Conservation (phyloP, 2,329 filamentous ascomycete genomes). For the Pseudocercospora fuligena region DNA sequence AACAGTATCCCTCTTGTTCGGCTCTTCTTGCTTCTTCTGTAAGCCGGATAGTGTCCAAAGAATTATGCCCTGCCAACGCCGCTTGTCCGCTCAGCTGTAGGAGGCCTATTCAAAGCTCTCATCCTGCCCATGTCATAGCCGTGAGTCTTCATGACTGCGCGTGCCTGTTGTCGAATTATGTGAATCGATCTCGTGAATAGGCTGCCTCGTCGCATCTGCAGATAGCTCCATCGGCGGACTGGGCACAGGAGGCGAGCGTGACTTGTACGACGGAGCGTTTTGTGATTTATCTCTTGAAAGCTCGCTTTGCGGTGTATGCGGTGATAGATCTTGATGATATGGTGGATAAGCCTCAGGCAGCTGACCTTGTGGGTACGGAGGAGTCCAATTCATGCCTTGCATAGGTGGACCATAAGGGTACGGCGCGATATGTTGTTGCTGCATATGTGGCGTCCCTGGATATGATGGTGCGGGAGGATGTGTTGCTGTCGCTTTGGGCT, state of each 20-base stretch:
- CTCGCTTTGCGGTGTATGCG: not conserved
- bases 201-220: not conserved
- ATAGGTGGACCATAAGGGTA: constrained; percentile 15
- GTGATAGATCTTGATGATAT: constrained; percentile 5
- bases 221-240: constrained; percentile 7
- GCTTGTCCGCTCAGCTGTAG: too few relatives aligned
- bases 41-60: too few relatives aligned
- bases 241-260: not conserved
- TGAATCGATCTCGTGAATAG: not conserved
- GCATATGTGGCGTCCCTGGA: constrained; percentile 13
- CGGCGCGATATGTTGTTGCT: constrained; percentile 19
- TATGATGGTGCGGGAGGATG: constrained; percentile 11
- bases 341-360: not conserved
- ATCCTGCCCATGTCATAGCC: too few relatives aligned
- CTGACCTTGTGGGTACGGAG: not conserved
- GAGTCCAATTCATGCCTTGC: constrained; percentile 6
- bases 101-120: too few relatives aligned
- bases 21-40: too few relatives aligned
- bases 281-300: constrained; percentile 8
- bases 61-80: too few relatives aligned
- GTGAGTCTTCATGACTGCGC: too few relatives aligned
- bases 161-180: too few relatives aligned
- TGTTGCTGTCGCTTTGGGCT: not conserved
- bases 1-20: too few relatives aligned
- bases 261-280: not conserved